Conservation (phyloP, 108 stramenopile genomes). For the Parietichytrium sp. region DNA sequence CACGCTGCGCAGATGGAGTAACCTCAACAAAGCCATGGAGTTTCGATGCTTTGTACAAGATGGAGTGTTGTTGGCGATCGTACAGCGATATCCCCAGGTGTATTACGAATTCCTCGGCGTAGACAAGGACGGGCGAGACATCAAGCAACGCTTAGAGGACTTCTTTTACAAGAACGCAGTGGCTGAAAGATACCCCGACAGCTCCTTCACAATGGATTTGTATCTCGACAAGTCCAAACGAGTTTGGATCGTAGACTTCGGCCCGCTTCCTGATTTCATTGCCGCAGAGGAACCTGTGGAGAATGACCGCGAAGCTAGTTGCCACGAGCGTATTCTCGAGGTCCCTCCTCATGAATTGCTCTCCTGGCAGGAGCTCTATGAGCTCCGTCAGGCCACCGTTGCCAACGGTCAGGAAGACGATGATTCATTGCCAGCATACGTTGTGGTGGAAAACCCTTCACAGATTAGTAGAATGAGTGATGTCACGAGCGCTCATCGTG, state of each 20-base stretch:
- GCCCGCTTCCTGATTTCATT: background rate
- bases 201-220: slow-evolving; percentile 4
- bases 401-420: background rate
- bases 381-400: background rate
- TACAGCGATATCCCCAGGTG: background rate
- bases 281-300: background rate
- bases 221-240: background rate
- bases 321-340: background rate
- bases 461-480: background rate
- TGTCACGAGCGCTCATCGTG: slow-evolving; percentile 14
- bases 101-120: background rate
- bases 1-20: slow-evolving; percentile 86
- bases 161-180: background rate
- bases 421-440: background rate
- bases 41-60: slow-evolving; percentile 85
- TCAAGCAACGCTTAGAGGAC: background rate
- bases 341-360: slow-evolving; percentile 12
- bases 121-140: background rate
- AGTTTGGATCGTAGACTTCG: slow-evolving; percentile 31
- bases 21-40: slow-evolving; percentile 85
- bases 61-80: slow-evolving; percentile 54
- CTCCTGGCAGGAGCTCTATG: slow-evolving; percentile 18
- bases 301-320: background rate
- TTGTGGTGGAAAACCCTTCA: background rate
- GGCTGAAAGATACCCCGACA: background rate